These are phyloP conservation scores for Mucor mucedo DNA, from an alignment of 371 early-diverging fungal species.

Conservation along the genomic window DNA sequence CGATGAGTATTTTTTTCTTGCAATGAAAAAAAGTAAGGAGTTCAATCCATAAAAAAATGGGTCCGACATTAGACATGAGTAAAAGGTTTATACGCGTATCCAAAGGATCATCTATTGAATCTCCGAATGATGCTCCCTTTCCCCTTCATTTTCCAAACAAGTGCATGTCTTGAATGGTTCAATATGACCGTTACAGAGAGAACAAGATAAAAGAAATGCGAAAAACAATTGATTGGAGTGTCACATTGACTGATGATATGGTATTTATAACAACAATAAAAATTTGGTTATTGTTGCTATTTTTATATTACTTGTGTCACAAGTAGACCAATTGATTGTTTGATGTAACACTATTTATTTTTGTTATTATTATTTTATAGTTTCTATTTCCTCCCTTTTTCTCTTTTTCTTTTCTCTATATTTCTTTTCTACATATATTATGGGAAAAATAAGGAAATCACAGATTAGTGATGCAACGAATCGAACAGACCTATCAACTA, in stretches of 20 bases:
- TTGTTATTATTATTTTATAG: constrained; percentile 5
- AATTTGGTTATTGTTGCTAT: constrained; percentile 17
- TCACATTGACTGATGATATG: background rate
- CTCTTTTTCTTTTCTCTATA: constrained; percentile 3
- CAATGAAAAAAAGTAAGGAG: too few relatives aligned
- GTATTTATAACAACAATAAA: constrained; percentile 4
- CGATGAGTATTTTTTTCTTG: too few relatives aligned
- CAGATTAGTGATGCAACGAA: constrained; percentile 1
- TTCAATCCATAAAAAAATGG: too few relatives aligned
- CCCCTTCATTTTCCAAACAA: too few relatives aligned
- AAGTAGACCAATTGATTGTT: constrained; percentile 7
- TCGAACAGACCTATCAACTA: constrained; percentile 36
- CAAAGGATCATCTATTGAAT: too few relatives aligned
- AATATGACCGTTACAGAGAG: too few relatives aligned
- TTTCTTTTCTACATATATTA: background rate
- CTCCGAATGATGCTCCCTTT: too few relatives aligned
- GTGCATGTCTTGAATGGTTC: too few relatives aligned
- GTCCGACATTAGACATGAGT: too few relatives aligned
- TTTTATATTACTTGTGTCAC: constrained; percentile 17
- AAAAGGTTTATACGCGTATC: too few relatives aligned
- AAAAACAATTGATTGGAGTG: background rate
- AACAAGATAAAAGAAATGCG: background rate
- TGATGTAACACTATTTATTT: constrained; percentile 5
- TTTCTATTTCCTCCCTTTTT: constrained; percentile 1
- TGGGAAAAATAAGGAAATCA: constrained; percentile 28